These are phyloP conservation scores for Symbiodinium pilosum DNA, from an alignment of 73 alveolate genomes.

Conservation along the genomic window DNA sequence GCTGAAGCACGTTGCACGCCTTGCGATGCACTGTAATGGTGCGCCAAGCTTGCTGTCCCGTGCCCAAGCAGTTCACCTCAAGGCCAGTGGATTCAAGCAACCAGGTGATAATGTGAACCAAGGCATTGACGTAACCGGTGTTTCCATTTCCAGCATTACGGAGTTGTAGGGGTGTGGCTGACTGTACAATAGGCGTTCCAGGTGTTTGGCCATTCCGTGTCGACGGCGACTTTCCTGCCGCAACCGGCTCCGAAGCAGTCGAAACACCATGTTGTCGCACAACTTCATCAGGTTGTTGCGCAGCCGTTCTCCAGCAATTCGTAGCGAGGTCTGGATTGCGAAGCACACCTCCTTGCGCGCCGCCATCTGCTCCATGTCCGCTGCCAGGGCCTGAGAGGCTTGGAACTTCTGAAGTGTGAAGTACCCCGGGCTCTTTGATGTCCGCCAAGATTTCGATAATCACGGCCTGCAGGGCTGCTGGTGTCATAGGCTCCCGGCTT, in stretches of 20 bases:
- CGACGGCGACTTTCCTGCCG: neutral
- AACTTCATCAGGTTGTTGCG: neutral
- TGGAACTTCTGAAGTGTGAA: neutral
- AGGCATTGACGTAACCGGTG: neutral
- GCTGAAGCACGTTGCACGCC: neutral
- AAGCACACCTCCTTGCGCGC: neutral
- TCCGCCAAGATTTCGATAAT: neutral
- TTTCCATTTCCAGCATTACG: neutral
- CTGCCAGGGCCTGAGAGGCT: neutral
- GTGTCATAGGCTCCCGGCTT: neutral
- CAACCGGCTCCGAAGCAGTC: neutral
- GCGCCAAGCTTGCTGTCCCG: neutral
- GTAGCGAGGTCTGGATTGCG: neutral
- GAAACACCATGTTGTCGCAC: neutral
- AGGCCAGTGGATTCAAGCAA: neutral
- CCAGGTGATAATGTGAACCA: neutral
- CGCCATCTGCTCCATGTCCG: neutral
- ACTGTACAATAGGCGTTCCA: neutral
- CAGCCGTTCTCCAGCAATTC: neutral
- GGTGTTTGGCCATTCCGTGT: neutral
- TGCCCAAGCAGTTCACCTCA: neutral
- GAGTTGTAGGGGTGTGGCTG: neutral
- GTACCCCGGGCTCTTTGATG: neutral
- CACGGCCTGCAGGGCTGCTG: neutral
- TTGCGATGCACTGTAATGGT: neutral